Base-by-base conservation (phyloP, 441 rosid species). In the Euphorbia neoarborescens region DNA sequence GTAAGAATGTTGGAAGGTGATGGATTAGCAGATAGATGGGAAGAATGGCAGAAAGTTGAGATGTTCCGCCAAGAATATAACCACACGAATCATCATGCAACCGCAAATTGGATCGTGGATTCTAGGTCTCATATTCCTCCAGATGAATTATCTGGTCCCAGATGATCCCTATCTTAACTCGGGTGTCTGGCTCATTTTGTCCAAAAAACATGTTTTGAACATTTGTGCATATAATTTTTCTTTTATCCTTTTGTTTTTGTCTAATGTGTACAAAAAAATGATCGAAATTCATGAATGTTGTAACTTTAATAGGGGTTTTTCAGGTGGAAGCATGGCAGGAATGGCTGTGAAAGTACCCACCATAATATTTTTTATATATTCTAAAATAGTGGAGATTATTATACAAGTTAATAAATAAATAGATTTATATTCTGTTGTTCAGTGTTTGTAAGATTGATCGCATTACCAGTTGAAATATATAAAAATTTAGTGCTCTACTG, bases 1-100 rank as follows among this genome's bases (percentile, higher is more conserved):
- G 92, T 92, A 32, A 85, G 86, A 73, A 92, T 89, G 98, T 93
- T 92, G 1, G 95, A 90, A 84, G 97, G 98, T 0, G 97, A 92
- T 48, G 98, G 96, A 22, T 84, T 92, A 27, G 94, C 92, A 0
- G 95, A 90, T 74, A 87, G 87, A 78, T 90, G 98, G 98, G 35
- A 84, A 62, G 81, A 82, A 67, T 77, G 79, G 82, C 58, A 69
- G 71, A 73, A 78, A 57, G 78, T 66, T 46, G 81, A 78, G 53
- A 58, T 71, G 63, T 74, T 78, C 75, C 68, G 72, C 1, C 81
- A 78, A 74, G 81, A 78, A 0, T 70, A 51, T 56, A 70, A 62
- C 48, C 66, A 61, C 61, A 13, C 34, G 4, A 19, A 19, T 7
- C 51, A 69, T 13, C 75, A 65, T 50, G 61, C 75, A 1, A 48